Evolutionary conservation across 2,329 filamentous ascomycete species (phyloP).

Genomic region (Pyrenochaeta sp.): DNA sequence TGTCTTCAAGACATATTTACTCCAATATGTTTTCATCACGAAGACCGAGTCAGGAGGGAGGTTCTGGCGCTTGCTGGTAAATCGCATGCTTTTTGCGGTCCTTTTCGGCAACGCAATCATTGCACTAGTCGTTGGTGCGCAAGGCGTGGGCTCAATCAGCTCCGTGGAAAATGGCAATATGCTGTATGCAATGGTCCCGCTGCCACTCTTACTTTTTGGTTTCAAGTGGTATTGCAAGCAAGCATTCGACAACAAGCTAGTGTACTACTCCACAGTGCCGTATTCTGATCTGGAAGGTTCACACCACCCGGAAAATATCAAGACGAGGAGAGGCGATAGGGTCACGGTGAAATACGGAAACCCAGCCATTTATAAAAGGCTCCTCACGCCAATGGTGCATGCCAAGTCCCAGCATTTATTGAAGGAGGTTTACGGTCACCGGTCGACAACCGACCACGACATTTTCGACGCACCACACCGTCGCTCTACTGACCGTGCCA

Average conservation of each 20-base stretch:
- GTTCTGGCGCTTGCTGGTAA: constrained; percentile 91
- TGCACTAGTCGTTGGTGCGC: constrained; percentile 77
- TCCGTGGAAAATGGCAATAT: constrained; percentile 53
- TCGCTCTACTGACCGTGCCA: constrained; percentile 40
- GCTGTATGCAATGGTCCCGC: constrained; percentile 75
- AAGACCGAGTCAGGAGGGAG: constrained; percentile 94
- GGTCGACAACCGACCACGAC: constrained; percentile 66
- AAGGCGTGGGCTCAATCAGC: constrained; percentile 61
- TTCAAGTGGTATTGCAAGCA: constrained; percentile 87
- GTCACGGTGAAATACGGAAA: constrained; percentile 84
- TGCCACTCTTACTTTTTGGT: constrained; percentile 77
- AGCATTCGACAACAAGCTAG: constrained; percentile 79
- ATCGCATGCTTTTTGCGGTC: constrained; percentile 85
- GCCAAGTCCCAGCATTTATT: constrained; percentile 86
- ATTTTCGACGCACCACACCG: constrained; percentile 38
- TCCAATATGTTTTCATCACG: constrained; percentile 86
- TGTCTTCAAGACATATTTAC: constrained; percentile 91
- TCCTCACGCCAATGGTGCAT: constrained; percentile 80
- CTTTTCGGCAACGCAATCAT: constrained; percentile 81
- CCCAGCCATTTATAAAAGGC: constrained; percentile 79
- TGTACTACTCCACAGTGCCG: constrained; percentile 75
- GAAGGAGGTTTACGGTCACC: constrained; percentile 81
- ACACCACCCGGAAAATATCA: constrained; percentile 47
- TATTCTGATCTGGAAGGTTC: constrained; percentile 60
- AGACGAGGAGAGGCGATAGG: constrained; percentile 62